Percentiles rank a stretch among this genome's conserved stretches.
Evolutionary conservation across 352 stramenopile species (phyloP).

Genomic region (Phytophthora foliorum): DNA sequence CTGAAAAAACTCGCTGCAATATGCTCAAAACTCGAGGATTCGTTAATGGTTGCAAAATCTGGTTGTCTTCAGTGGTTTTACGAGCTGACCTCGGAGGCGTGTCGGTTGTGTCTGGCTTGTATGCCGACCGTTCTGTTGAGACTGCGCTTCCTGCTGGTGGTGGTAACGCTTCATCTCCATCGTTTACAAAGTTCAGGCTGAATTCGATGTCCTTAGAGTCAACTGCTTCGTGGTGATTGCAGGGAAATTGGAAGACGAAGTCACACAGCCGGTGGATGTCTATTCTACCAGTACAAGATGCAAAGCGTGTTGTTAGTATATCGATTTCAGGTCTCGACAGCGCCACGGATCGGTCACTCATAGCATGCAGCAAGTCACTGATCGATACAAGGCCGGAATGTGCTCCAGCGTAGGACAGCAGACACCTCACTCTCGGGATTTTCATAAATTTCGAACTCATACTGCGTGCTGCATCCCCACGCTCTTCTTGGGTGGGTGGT

Average conservation of each 20-base stretch:
- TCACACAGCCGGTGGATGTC: slow-evolving; percentile 54
- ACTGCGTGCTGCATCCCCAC: slow-evolving; percentile 4
- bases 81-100: slow-evolving; percentile 17
- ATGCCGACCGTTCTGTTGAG: slow-evolving; percentile 16
- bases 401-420: slow-evolving; percentile 26
- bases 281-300: slow-evolving; percentile 33
- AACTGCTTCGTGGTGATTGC: slow-evolving; percentile 13
- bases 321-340: slow-evolving; percentile 48
- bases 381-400: slow-evolving; percentile 26
- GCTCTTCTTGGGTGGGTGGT: slow-evolving; percentile 12
- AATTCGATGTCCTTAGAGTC: slow-evolving; percentile 28
- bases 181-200: slow-evolving; percentile 17
- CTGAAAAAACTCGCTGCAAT: slow-evolving; percentile 63
- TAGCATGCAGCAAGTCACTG: slow-evolving; percentile 38
- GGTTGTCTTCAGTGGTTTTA: slow-evolving; percentile 7
- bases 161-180: slow-evolving; percentile 32
- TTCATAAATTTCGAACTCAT: slow-evolving; percentile 45
- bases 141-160: slow-evolving; percentile 6
- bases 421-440: slow-evolving; percentile 27
- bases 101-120: slow-evolving; percentile 1
- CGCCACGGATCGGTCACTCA: slow-evolving; percentile 33
- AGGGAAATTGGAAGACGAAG: slow-evolving; percentile 43
- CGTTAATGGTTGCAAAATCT: slow-evolving; percentile 13
- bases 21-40: slow-evolving; percentile 52
- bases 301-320: slow-evolving; percentile 37